These are phyloP conservation scores for Rhizoclosmatium globosum DNA, from an alignment of 192 early-diverging fungal species.

Conservation along the genomic window DNA sequence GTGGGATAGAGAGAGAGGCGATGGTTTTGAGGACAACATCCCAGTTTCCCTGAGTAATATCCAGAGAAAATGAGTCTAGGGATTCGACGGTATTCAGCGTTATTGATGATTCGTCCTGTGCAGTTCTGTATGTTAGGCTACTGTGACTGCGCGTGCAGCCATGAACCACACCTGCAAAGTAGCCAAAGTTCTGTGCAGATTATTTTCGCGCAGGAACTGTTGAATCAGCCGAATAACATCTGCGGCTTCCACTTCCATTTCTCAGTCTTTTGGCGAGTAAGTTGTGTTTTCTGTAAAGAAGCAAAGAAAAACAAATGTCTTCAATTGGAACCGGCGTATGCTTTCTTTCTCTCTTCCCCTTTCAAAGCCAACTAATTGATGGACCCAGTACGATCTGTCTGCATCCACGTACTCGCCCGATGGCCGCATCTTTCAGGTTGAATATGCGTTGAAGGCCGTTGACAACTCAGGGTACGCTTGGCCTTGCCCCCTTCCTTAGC, in stretches of 20 bases:
- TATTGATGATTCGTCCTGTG: conserved; percentile 78
- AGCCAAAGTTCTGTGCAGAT: conserved; percentile 77
- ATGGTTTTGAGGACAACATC: conserved; percentile 80
- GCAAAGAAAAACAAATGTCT: conserved; percentile 29
- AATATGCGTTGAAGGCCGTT: conserved; percentile 98
- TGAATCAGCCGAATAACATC: conserved; percentile 85
- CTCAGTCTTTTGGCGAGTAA: background rate
- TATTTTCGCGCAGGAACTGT: conserved; percentile 94
- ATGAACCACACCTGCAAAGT: conserved; percentile 70
- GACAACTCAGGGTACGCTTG: conserved; percentile 92
- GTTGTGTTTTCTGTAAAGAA: background rate
- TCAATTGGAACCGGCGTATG: conserved; percentile 46
- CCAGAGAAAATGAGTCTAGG: conserved; percentile 71
- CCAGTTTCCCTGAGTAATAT: conserved; percentile 86
- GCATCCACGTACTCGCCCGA: conserved; percentile 99
- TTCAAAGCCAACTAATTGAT: no score
- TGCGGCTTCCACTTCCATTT: conserved; percentile 24
- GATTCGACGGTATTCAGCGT: conserved; percentile 89
- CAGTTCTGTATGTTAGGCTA: background rate
- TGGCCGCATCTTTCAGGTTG: conserved; percentile 98
- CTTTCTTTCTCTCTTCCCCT: no score
- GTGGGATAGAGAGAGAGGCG: conserved; percentile 34
- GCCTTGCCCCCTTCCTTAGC: background rate
- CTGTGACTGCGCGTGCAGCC: background rate
- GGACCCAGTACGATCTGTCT: conserved; percentile 87